Evolutionary conservation across 805 yeast species (phyloP).

Genomic region (Candida insectorum): DNA sequence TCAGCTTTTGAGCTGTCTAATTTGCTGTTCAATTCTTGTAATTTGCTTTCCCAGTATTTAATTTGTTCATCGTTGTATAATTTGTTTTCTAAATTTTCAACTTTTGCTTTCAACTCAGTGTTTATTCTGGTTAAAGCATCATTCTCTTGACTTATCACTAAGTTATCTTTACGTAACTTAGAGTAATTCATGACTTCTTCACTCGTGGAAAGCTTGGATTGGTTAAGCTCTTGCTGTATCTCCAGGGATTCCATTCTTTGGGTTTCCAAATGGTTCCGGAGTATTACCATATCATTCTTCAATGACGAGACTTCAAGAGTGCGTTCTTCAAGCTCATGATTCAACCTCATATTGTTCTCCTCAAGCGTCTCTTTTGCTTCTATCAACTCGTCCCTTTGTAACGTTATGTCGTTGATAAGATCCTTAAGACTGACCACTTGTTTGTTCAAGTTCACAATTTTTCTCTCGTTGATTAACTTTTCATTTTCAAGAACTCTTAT

Average conservation of each 20-base stretch:
- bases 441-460: conserved; percentile 29
- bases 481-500: conserved; percentile 32
- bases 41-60: conserved; percentile 58
- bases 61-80: conserved; percentile 50
- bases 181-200: conserved; percentile 34
- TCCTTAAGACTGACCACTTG: conserved; percentile 58
- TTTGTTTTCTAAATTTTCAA: conserved; percentile 45
- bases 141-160: conserved; percentile 64
- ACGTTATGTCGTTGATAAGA: conserved; percentile 56
- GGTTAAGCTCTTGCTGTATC: conserved; percentile 31
- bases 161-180: conserved; percentile 44
- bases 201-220: conserved; percentile 23
- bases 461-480: conserved; percentile 31
- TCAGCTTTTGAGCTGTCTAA: conserved; percentile 45
- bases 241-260: conserved; percentile 32
- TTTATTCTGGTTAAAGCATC: conserved; percentile 58
- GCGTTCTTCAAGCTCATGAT: conserved; percentile 24
- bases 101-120: conserved; percentile 44
- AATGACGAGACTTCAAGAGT: conserved; percentile 20
- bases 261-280: conserved; percentile 32
- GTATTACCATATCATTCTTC: conserved; percentile 24
- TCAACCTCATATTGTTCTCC: conserved; percentile 24
- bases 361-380: conserved; percentile 31
- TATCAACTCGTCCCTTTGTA: conserved; percentile 60
- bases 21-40: conserved; percentile 49